Conservation (phyloP, 106 monocot species). For the Dendrobium huoshanense region DNA sequence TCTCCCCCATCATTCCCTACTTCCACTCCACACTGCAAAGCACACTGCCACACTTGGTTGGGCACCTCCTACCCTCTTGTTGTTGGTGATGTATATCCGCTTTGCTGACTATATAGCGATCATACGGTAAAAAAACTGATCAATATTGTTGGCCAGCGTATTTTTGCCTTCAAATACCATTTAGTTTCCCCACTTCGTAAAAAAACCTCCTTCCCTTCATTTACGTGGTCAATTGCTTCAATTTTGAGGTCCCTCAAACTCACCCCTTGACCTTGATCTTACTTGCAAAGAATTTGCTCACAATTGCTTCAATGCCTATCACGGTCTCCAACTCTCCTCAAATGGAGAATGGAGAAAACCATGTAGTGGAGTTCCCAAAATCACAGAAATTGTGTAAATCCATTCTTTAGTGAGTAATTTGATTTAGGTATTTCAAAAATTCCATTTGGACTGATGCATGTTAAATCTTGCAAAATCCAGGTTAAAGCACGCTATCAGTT, state of each 20-base stretch:
- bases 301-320: background rate
- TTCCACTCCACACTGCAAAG: too few species aligned
- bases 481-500: background rate
- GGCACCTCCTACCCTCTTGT: background rate
- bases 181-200: background rate
- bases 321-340: background rate
- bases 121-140: background rate
- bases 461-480: background rate
- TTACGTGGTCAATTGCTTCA: background rate
- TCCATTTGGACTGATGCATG: background rate
- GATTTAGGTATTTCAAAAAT: background rate
- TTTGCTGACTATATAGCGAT: background rate
- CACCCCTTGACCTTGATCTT: too few species aligned
- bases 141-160: background rate
- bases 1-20: too few species aligned
- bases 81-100: background rate
- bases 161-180: background rate
- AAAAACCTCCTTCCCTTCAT: background rate
- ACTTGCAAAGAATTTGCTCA: background rate
- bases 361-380: background rate
- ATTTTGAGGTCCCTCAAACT: too few species aligned
- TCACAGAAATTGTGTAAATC: background rate
- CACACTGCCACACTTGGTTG: too few species aligned
- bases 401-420: background rate
- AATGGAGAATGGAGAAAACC: background rate